Evolutionary conservation across 2,329 filamentous ascomycete species (phyloP).

Genomic region (Falciphora oryzae): DNA sequence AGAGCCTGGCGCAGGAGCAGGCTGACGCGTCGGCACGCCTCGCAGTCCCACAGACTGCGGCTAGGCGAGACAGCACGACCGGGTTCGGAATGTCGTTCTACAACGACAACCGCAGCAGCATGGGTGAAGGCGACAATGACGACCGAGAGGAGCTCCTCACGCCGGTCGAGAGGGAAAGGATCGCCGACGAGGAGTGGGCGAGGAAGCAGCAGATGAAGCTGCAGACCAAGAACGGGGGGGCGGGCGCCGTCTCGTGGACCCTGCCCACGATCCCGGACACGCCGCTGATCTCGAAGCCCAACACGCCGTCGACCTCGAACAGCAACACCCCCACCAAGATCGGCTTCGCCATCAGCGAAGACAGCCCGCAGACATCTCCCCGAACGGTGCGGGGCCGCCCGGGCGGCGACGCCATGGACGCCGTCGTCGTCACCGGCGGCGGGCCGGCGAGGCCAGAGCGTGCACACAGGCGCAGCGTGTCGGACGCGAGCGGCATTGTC

Average conservation of each 20-base stretch:
- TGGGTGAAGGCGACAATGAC: neutral
- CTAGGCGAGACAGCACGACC: neutral
- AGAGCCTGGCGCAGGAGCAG: neutral
- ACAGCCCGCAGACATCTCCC: constrained; percentile 1
- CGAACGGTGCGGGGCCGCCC: too few relatives aligned
- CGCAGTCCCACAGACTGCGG: neutral
- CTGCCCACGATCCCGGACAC: constrained; percentile 2
- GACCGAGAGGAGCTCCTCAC: neutral
- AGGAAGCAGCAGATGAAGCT: neutral
- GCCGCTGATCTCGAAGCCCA: neutral
- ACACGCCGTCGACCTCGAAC: neutral
- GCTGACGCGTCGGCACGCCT: neutral
- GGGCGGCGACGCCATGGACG: neutral
- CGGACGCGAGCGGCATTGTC: neutral
- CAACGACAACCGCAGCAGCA: neutral
- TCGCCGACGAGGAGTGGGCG: neutral
- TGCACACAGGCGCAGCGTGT: neutral
- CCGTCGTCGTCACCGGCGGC: neutral
- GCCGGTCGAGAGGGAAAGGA: neutral
- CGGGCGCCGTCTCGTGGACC: neutral
- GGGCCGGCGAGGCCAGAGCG: neutral
- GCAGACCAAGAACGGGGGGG: too few relatives aligned
- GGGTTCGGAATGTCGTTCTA: constrained; percentile 2
- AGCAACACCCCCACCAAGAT: neutral
- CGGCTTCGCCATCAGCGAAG: neutral